A percentile compares a stretch with the other conserved stretches of the same genome.
Evolutionary conservation across 805 yeast species (phyloP).

Genomic region (Monosporozyma aquatica): DNA sequence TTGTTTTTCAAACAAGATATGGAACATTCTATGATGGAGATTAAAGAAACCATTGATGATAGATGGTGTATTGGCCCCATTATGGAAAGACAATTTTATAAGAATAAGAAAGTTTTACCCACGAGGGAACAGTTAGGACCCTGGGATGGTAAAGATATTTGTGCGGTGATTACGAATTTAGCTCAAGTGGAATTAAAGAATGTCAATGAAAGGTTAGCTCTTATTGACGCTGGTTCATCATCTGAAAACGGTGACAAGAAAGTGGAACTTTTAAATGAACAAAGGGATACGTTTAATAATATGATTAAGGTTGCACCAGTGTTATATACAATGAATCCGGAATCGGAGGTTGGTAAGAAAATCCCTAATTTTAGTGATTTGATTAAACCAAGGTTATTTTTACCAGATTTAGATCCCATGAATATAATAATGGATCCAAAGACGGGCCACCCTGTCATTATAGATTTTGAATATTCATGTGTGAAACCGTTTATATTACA

Average conservation of each 20-base stretch:
- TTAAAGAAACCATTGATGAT: constrained; percentile 7
- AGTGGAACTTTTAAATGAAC: constrained; percentile 37
- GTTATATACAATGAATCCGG: constrained; percentile 43
- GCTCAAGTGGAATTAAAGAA: constrained; percentile 61
- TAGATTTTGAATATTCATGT: constrained; percentile 77
- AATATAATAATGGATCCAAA: constrained; percentile 53
- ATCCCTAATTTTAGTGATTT: constrained; percentile 57
- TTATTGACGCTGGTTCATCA: constrained; percentile 8
- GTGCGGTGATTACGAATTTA: constrained; percentile 52
- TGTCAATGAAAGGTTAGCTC: constrained; percentile 42
- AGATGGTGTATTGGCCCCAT: constrained; percentile 93
- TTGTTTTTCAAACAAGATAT: constrained; percentile 45
- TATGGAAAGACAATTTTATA: constrained; percentile 44
- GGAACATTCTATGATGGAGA: not conserved
- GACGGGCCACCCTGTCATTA: constrained; percentile 38
- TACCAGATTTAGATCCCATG: constrained; percentile 87
- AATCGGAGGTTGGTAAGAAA: constrained; percentile 30
- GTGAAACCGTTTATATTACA: constrained; percentile 77
- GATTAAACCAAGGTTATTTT: constrained; percentile 60
- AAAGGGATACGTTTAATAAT: constrained; percentile 53
- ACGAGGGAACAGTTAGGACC: constrained; percentile 54
- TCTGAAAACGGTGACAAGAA: constrained; percentile 21
- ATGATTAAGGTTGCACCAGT: constrained; percentile 46
- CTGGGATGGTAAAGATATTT: constrained; percentile 40
- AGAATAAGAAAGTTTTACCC: not conserved